phyloP scores from a whole-genome alignment of 2,329 filamentous ascomycete genomes.

The Fusarium tjaetaba region DNA sequence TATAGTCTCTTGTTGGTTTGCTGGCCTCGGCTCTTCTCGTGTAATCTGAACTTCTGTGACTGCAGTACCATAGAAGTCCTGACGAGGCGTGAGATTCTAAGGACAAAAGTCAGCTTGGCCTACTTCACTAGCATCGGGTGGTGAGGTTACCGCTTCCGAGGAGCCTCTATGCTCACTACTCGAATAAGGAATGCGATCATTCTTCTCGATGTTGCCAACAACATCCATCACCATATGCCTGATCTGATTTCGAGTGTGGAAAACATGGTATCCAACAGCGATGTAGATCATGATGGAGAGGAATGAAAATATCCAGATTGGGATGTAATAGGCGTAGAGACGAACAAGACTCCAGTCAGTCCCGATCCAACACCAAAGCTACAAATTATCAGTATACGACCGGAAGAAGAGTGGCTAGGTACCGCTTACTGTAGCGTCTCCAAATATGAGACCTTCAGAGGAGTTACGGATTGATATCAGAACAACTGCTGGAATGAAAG shows the following conservation, averaged over 20 bases:
- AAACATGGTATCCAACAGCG: slow-evolving; percentile 67
- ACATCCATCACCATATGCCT: slow-evolving; percentile 54
- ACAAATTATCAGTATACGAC: slow-evolving; percentile 12
- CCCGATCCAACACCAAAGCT: slow-evolving; percentile 72
- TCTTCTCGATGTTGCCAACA: slow-evolving; percentile 35
- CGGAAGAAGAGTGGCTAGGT: accelerated
- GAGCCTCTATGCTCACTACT: slow-evolving; percentile 46
- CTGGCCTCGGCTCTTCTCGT: slow-evolving; percentile 37
- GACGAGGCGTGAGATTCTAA: slow-evolving; percentile 43
- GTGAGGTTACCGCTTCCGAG: slow-evolving; percentile 48
- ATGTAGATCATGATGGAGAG: slow-evolving; percentile 65
- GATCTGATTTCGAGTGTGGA: slow-evolving; percentile 66
- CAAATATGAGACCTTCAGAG: slow-evolving; percentile 57
- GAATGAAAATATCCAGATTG: slow-evolving; percentile 68
- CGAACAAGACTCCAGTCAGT: slow-evolving; percentile 63
- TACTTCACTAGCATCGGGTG: not conserved
- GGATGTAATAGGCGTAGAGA: slow-evolving; percentile 69
- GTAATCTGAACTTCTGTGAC: slow-evolving; percentile 62
- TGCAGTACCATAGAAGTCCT: slow-evolving; percentile 57
- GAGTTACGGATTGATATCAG: slow-evolving; percentile 67
- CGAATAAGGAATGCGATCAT: slow-evolving; percentile 31
- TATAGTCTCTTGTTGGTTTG: not conserved
- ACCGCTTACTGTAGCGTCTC: slow-evolving; percentile 63
- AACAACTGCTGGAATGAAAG: slow-evolving; percentile 72
- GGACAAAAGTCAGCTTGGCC: slow-evolving; percentile 23